Conservation (phyloP, 2,329 filamentous ascomycete genomes). For the Aspergillus japonicus region DNA sequence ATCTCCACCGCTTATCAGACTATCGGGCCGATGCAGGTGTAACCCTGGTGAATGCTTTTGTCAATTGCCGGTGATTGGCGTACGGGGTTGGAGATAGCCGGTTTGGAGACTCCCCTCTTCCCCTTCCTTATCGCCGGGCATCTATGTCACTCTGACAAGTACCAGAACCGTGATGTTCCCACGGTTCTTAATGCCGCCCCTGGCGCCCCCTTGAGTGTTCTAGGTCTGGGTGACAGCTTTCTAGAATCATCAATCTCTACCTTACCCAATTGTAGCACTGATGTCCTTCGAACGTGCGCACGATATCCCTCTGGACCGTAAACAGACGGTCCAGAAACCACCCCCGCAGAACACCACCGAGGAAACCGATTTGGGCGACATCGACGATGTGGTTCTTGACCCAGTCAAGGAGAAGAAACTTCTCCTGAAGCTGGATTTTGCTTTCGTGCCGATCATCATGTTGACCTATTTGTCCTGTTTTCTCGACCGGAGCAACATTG, state of each 20-base stretch:
- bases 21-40: slow-evolving; percentile 11
- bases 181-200: slow-evolving; percentile 4
- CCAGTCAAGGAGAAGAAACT: slow-evolving; percentile 47
- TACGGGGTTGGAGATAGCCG: neutral
- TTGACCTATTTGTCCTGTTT: slow-evolving; percentile 56
- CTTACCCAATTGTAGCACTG: neutral
- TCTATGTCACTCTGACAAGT: neutral
- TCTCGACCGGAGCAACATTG: slow-evolving; percentile 56
- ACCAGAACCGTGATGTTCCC: no score
- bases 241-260: neutral
- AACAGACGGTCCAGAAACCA: slow-evolving; percentile 15
- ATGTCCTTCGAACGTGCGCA: neutral
- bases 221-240: neutral
- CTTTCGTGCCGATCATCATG: slow-evolving; percentile 55
- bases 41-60: neutral
- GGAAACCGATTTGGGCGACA: slow-evolving; percentile 18
- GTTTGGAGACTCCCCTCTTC: neutral
- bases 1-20: slow-evolving; percentile 6
- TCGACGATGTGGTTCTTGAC: slow-evolving; percentile 39
- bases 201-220: neutral
- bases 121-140: neutral
- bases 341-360: slow-evolving; percentile 3
- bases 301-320: slow-evolving; percentile 4
- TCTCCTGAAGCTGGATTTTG: slow-evolving; percentile 50
- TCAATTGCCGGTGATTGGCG: slow-evolving; percentile 1